phyloP scores from a whole-genome alignment of 805 yeast species.

The Kazachstania viticola region DNA sequence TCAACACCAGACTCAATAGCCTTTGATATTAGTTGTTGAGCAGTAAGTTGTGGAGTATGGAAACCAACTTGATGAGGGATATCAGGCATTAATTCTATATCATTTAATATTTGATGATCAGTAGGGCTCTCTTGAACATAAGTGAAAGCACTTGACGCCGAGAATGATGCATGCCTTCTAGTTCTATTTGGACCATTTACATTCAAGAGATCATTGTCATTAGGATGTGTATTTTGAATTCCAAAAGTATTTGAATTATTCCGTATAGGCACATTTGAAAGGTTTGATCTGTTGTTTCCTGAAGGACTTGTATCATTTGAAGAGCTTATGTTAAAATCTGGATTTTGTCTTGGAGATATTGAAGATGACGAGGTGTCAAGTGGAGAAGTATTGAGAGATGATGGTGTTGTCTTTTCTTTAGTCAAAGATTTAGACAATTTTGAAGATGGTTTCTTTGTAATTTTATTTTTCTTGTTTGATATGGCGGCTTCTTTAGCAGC shows the following conservation, averaged over 20 bases:
- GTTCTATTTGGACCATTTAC: conserved; percentile 13
- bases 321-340: too few relatives aligned
- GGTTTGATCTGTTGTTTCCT: too few relatives aligned
- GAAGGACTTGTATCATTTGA: too few relatives aligned
- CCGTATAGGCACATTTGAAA: not conserved
- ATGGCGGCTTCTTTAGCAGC: conserved; percentile 1
- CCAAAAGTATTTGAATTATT: too few relatives aligned
- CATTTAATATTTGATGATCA: conserved; percentile 8
- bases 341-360: too few relatives aligned
- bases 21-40: conserved; percentile 33
- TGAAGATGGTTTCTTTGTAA: not conserved
- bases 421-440: not conserved
- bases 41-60: conserved; percentile 66
- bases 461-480: not conserved
- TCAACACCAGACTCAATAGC: conserved; percentile 20
- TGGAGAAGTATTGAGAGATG: not conserved
- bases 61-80: conserved; percentile 63
- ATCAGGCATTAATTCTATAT: conserved; percentile 13
- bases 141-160: conserved; percentile 32
- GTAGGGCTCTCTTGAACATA: conserved; percentile 23
- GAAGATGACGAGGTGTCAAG: too few relatives aligned
- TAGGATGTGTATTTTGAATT: not conserved
- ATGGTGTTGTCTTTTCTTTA: not conserved
- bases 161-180: conserved; percentile 34
- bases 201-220: not conserved